These are phyloP conservation scores for Acanthamoeba healyi DNA, from an alignment of 208 protist genomes.

Conservation along the genomic window DNA sequence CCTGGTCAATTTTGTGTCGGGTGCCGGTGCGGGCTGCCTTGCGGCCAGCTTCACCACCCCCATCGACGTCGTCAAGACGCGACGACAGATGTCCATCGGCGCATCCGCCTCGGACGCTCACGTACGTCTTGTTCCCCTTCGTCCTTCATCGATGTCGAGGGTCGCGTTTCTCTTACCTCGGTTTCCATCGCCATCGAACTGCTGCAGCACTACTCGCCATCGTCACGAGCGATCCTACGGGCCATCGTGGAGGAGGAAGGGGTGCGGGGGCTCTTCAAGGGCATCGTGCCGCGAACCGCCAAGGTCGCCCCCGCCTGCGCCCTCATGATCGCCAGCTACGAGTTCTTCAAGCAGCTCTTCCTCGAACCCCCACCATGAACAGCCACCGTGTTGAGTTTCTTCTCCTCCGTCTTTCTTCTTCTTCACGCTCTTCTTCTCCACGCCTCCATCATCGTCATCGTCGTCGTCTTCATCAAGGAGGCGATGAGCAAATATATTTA, in stretches of 20 bases:
- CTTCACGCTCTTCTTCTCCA: not conserved
- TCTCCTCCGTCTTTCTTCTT: not conserved
- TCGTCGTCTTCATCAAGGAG: not conserved
- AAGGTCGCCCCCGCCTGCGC: conserved; percentile 82
- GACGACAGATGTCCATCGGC: conserved; percentile 76
- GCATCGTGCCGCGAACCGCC: conserved; percentile 76
- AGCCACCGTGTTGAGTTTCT: not conserved
- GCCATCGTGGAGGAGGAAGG: conserved; percentile 77
- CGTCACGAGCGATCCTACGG: conserved; percentile 22
- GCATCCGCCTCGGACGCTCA: not conserved
- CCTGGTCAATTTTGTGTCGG: conserved; percentile 76
- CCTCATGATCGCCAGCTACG: conserved; percentile 81
- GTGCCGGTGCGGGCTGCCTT: conserved; percentile 75
- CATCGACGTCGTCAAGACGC: conserved; percentile 82
- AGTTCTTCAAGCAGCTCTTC: conserved; percentile 75
- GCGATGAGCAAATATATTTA: not conserved
- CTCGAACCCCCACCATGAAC: conserved; percentile 1
- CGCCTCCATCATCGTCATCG: too few relatives aligned
- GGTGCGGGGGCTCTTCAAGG: conserved; percentile 72
- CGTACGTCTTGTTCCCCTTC: not conserved
- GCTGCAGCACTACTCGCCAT: not conserved
- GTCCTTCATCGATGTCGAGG: not conserved
- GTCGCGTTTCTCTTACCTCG: not conserved
- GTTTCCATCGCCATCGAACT: too few relatives aligned
- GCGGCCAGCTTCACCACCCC: conserved; percentile 78